Evolutionary conservation across 2,329 filamentous ascomycete genomes (phyloP).

Genomic region (Paraconiothyrium sp.): DNA sequence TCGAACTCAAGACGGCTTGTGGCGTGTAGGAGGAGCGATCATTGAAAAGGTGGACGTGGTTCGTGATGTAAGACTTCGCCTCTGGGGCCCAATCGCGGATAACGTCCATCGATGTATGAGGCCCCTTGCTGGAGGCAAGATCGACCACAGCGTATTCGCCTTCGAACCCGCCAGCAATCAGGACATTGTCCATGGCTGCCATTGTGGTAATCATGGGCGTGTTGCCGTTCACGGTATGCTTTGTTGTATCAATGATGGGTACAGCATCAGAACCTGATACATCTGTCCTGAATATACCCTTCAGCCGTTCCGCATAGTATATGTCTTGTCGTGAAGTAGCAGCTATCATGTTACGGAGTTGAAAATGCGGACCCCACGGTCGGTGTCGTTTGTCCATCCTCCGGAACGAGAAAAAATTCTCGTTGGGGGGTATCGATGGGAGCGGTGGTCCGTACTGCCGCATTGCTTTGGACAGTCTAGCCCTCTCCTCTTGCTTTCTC

Average conservation of each 20-base stretch:
- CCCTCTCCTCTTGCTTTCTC: constrained; percentile 34
- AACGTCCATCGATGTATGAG: constrained; percentile 53
- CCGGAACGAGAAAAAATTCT: constrained; percentile 59
- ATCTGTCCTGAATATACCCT: constrained; percentile 60
- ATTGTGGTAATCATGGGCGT: constrained; percentile 63
- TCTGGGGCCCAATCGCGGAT: constrained; percentile 60
- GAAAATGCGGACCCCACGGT: constrained; percentile 65
- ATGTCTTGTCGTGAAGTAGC: constrained; percentile 64
- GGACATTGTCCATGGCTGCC: constrained; percentile 58
- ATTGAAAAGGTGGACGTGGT: constrained; percentile 64
- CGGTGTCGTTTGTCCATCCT: constrained; percentile 60
- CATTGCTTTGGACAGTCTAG: constrained; percentile 29
- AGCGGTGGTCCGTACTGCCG: constrained; percentile 25
- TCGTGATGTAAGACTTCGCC: constrained; percentile 64
- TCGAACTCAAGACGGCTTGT: constrained; percentile 65
- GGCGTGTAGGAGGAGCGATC: constrained; percentile 59
- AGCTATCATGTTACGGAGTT: constrained; percentile 67
- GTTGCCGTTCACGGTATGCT: constrained; percentile 49
- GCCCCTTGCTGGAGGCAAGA: constrained; percentile 49
- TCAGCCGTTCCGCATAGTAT: constrained; percentile 59
- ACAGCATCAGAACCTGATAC: constrained; percentile 54
- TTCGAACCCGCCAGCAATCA: constrained; percentile 65
- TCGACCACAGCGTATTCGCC: constrained; percentile 65
- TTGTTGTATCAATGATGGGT: constrained; percentile 60
- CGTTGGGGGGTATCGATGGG: constrained; percentile 49